Base-by-base conservation (phyloP, 805 yeast species). In the Peterozyma xylosa region DNA sequence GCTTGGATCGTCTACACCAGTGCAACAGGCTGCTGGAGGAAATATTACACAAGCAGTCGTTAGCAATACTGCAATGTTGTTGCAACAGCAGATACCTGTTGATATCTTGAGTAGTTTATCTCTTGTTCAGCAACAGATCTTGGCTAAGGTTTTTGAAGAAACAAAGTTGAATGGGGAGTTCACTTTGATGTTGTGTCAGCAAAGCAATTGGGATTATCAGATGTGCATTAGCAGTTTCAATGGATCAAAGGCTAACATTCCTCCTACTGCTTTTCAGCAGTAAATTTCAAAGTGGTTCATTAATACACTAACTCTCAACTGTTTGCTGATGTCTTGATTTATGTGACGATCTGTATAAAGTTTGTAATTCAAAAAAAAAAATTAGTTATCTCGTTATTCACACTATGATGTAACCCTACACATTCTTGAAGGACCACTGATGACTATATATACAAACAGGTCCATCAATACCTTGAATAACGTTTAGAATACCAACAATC, bases 141-240 rank as follows among this genome's bases (percentile, higher is more conserved):
- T 86, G 14, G 71, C 74, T 17, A 82, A 75, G 54, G 64, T 91
- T 18, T 76, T 83, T 63, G 59, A 73, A 27, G 86, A 83, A 49
- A 90, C 97, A 0, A 78, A 80, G 40, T 68, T 90, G 52, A 89
- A 76, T 51, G 68, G 85, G n/a, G 85, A 86, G 53, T 90, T 80
- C 59, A 86, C 91, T 0, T 65, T 80, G 27, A 77, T 90, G 85
- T 72, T 93, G 35, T 82, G 89, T 45, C 89, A 88, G 58, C 96
- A 89, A 60, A 87, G 96, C 55, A 73, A 76, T 43, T 90, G 95
- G 90, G 83, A 86, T 60, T 81, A 78, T 52, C 79, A 76, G 27
- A 71, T 67, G 42, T 90, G 96, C 27, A 66, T 78, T 11, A 71
- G 71, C 37, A 81, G 86, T 45, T 91, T 91, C 63, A 75, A 78